phyloP scores from a whole-genome alignment of 2,329 filamentous ascomycete genomes.

The Plenodomus lindquistii region DNA sequence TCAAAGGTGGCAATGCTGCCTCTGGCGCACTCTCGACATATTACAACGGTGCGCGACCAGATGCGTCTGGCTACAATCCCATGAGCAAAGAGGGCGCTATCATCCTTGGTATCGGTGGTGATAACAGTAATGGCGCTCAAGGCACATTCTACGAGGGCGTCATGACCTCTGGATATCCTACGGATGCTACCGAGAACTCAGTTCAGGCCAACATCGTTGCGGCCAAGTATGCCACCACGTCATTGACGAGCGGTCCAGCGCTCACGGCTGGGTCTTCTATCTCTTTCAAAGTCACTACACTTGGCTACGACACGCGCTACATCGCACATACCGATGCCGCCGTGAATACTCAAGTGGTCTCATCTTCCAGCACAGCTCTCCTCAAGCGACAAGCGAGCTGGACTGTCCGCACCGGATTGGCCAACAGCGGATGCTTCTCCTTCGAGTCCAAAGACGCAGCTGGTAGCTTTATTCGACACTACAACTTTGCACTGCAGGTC shows the following conservation, averaged over 20 bases:
- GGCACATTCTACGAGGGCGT: conserved; percentile 69
- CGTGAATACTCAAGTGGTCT: conserved; percentile 60
- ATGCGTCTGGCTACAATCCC: conserved; percentile 57
- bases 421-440: conserved; percentile 61
- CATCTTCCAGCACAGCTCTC: conserved; percentile 54
- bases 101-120: conserved; percentile 71
- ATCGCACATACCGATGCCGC: conserved; percentile 57
- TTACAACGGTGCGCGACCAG: conserved; percentile 62
- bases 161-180: conserved; percentile 65
- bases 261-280: conserved; percentile 56
- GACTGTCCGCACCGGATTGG: conserved; percentile 62
- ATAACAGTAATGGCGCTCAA: conserved; percentile 63
- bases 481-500: conserved; percentile 56
- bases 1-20: conserved; percentile 61
- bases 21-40: conserved; percentile 61
- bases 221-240: conserved; percentile 57
- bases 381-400: conserved; percentile 61
- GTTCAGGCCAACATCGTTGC: conserved; percentile 65
- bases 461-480: conserved; percentile 63
- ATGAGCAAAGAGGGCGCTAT: conserved; percentile 70
- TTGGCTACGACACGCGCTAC: conserved; percentile 59
- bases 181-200: conserved; percentile 60
- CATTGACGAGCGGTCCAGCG: conserved; percentile 54
- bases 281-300: conserved; percentile 60
- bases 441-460: conserved; percentile 64